Percentiles rank a stretch among this genome's conserved stretches.
Evolutionary conservation across 2,329 filamentous ascomycete genomes (phyloP).

Genomic region (Penicillium griseofulvum): DNA sequence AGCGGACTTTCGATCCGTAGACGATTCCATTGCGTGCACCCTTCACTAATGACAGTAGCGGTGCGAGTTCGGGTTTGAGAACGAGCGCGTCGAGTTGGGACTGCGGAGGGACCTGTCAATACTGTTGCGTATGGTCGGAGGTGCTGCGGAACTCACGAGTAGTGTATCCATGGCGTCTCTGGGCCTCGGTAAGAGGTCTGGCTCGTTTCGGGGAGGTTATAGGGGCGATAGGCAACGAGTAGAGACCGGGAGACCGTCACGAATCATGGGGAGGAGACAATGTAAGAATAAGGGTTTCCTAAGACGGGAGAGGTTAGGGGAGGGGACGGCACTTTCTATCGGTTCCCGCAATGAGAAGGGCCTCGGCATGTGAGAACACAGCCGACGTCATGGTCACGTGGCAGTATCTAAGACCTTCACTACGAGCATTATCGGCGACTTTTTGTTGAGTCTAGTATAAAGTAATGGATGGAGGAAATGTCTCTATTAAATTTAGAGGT

Average conservation of each 20-base stretch:
- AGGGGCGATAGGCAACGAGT: constrained; percentile 8
- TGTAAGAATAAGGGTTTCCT: background rate
- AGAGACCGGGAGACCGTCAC: constrained; percentile 1
- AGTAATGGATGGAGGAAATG: constrained; percentile 2
- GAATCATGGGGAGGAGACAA: constrained; percentile 11
- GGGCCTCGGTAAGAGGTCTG: constrained; percentile 29
- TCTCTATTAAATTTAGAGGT: constrained; percentile 8
- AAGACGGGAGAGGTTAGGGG: constrained; percentile 8
- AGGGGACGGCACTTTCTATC: constrained; percentile 30
- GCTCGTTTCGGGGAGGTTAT: constrained; percentile 15
- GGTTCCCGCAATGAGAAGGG: constrained; percentile 27
- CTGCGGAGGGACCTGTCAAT: constrained; percentile 43
- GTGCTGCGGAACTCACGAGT: constrained; percentile 24
- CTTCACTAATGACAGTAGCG: constrained; percentile 82
- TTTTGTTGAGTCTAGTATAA: background rate
- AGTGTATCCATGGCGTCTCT: constrained; percentile 36
- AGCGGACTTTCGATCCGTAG: constrained; percentile 95
- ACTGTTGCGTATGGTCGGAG: background rate
- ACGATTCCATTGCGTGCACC: constrained; percentile 94
- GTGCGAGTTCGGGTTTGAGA: constrained; percentile 80
- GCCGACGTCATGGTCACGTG: constrained; percentile 39
- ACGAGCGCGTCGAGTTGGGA: constrained; percentile 70
- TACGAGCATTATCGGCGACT: background rate
- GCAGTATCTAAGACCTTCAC: background rate
- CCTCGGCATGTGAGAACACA: constrained; percentile 43